Evolutionary conservation across 371 early-diverging fungal genomes (phyloP), one percentile per base, ranked within the genome.

Genomic region (Mortierella sp.): DNA sequence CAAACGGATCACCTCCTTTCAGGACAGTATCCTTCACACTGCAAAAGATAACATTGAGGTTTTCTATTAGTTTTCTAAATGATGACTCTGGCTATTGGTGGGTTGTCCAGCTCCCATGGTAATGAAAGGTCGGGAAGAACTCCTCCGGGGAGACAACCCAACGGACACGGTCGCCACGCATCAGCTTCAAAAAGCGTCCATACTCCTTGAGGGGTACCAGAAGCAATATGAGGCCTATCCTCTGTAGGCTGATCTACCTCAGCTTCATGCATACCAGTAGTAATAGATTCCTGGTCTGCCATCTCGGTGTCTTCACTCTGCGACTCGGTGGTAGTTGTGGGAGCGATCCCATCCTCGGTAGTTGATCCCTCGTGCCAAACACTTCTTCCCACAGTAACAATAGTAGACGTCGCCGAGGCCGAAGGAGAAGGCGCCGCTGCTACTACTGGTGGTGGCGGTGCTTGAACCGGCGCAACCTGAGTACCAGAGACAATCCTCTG

Each of bases 401-500:
- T 31, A 9, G 43, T 37, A 47, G 44, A n/a, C 37, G 71, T 24
- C 8, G 37, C 14, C 4, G 70, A 13, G 43, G 52, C 58, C 0
- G 76, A 73, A 22, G 72, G 64, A 9, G 72, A 64, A 19, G 72
- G 10, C 26, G 68, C 22, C 34, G 68, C 40, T 68, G 75, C 26
- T 45, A 67, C 31, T 5, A 26, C 9, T 10, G 71, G 9, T n/a
- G n/a, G n/a, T n/a, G n/a, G n/a, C n/a, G n/a, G n/a, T 47, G 61
- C 34, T 19, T 50, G 24, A 7, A 53, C 40, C 5, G 71, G 7
- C 24, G 65, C 41, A 9, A 61, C 45, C 26, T 53, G 22, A 37
- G 53, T 13, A 0, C 87, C 92, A 13, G 86, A 44, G 16, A 70
- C 82, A 16, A 78, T 71, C 34, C 77, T 71, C 34, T 82, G 83